Percentiles rank a stretch among this genome's conserved stretches.
These are phyloP conservation scores for Rhytidhysteron rufulum DNA, from an alignment of 2,329 filamentous ascomycete species.

Conservation along the genomic window DNA sequence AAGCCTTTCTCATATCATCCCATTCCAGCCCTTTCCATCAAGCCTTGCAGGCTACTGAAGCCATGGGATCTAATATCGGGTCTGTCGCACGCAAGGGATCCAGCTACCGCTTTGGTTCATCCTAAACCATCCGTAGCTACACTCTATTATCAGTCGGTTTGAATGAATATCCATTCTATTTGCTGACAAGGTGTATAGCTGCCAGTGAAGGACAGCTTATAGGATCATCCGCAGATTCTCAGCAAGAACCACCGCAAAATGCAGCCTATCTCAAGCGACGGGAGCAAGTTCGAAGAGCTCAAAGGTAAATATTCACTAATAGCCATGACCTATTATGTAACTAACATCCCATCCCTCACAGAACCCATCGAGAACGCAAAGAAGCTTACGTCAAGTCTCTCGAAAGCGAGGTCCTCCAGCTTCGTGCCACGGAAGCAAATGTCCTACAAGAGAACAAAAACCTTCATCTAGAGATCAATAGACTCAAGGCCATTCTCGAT, in stretches of 20 bases:
- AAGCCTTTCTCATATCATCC: too few species aligned
- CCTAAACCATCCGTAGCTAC: neutral
- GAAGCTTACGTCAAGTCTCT: slow-evolving; percentile 27
- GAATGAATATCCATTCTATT: neutral
- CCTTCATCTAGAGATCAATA: slow-evolving; percentile 19
- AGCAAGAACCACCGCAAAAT: slow-evolving; percentile 8
- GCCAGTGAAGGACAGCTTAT: slow-evolving; percentile 6
- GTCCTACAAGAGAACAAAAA: slow-evolving; percentile 21
- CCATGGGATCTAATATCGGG: too few species aligned
- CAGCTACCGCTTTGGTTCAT: neutral
- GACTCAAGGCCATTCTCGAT: slow-evolving; percentile 16
- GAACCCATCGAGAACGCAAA: slow-evolving; percentile 30
- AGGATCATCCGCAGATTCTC: slow-evolving; percentile 4
- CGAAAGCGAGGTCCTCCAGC: slow-evolving; percentile 23
- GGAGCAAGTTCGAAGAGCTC: slow-evolving; percentile 36
- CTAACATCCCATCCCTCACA: slow-evolving; percentile 7
- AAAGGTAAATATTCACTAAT: slow-evolving; percentile 17
- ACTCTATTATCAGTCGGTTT: neutral
- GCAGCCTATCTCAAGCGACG: slow-evolving; percentile 21
- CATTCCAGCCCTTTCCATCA: too few species aligned
- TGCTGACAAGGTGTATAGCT: neutral
- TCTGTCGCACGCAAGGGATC: too few species aligned
- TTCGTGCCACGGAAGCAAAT: slow-evolving; percentile 27
- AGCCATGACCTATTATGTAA: neutral
- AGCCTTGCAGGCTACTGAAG: too few species aligned